Conservation (phyloP, 148 eudicot species). For the Cornus controversa region DNA sequence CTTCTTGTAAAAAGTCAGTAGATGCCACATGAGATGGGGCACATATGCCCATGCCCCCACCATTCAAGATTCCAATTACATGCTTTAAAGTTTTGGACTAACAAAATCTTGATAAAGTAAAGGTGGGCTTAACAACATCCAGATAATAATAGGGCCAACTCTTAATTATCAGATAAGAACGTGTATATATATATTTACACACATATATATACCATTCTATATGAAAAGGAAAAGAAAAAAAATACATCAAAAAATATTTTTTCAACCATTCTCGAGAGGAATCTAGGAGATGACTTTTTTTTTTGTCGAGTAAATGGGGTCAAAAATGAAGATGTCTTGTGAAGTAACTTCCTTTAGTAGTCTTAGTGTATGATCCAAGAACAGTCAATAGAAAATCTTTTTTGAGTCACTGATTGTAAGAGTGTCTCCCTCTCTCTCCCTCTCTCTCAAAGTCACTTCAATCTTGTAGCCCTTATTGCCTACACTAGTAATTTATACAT, state of each 20-base stretch:
- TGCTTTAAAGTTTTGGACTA: not conserved
- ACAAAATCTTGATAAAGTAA: not conserved
- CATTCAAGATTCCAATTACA: slow-evolving; percentile 2
- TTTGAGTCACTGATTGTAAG: slow-evolving; percentile 19
- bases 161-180: no score
- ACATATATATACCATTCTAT: no score
- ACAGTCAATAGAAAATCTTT: slow-evolving; percentile 7
- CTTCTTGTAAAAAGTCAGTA: not conserved
- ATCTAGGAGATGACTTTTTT: not conserved
- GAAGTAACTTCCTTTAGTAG: not conserved
- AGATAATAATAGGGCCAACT: no score
- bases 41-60: slow-evolving; percentile 8
- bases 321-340: not conserved
- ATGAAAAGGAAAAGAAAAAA: no score
- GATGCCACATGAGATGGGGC: slow-evolving; percentile 2
- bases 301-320: not conserved
- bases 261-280: not conserved
- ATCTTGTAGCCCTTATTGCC: not conserved
- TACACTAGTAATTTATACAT: no score
- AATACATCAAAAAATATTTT: no score
- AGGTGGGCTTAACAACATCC: not conserved
- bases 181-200: no score
- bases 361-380: slow-evolving; percentile 9
- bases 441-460: not conserved
- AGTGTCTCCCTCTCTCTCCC: slow-evolving; percentile 10